phyloP scores from a whole-genome alignment of 2,329 filamentous ascomycete genomes.

The Eutypa lata region DNA sequence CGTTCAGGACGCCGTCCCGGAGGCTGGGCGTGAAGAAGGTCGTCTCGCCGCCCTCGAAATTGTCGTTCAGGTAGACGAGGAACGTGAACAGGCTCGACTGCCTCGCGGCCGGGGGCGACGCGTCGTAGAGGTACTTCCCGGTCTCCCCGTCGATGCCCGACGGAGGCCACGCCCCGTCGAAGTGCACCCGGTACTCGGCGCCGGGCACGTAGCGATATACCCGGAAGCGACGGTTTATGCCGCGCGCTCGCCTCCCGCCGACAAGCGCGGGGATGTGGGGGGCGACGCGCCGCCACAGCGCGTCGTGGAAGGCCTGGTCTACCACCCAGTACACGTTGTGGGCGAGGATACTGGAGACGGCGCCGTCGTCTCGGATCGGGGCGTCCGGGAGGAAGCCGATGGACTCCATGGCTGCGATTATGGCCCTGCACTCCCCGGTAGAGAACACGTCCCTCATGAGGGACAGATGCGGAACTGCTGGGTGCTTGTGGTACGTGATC shows the following conservation, averaged over 20 bases:
- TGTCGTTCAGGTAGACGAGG: conserved; percentile 67
- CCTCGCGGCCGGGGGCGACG: conserved; percentile 54
- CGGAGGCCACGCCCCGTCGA: conserved; percentile 71
- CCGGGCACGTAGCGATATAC: conserved; percentile 72
- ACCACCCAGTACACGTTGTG: conserved; percentile 7
- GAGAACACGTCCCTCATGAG: conserved; percentile 60
- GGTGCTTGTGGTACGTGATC: conserved; percentile 57
- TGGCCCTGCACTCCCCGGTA: conserved; percentile 58
- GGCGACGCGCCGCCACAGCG: conserved; percentile 11
- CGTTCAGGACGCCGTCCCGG: conserved; percentile 64
- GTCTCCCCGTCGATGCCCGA: conserved; percentile 57
- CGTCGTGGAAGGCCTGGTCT: conserved; percentile 6
- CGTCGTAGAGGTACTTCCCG: conserved; percentile 61
- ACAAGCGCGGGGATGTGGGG: conserved; percentile 37
- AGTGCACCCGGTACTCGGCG: conserved; percentile 69
- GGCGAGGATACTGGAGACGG: conserved; percentile 13
- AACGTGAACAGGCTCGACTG: conserved; percentile 70
- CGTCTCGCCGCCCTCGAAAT: conserved; percentile 69
- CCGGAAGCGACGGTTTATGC: conserved; percentile 67
- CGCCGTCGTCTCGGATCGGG: conserved; percentile 43
- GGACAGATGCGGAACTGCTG: conserved; percentile 58
- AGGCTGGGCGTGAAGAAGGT: conserved; percentile 67
- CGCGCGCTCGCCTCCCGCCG: conserved; percentile 55
- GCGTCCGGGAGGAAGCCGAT: conserved; percentile 67
- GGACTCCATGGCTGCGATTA: conserved; percentile 64